Evolutionary conservation across 75 land plant genomes (phyloP).

Genomic region (Sequoia sempervirens): DNA sequence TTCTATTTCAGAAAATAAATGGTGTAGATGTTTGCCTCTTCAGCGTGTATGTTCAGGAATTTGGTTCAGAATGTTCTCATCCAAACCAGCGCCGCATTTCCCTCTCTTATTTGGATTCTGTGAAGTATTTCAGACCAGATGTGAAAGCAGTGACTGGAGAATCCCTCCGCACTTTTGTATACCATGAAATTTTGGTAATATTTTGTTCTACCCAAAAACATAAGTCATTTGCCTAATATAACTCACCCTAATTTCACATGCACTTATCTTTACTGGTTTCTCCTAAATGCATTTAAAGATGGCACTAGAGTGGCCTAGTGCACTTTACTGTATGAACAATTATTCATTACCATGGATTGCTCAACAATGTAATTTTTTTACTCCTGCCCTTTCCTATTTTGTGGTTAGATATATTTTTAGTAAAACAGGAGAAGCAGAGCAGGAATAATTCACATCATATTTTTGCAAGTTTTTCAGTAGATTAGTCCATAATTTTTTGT

Average conservation of each 20-base stretch:
- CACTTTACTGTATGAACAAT: not conserved
- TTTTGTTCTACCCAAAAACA: not conserved
- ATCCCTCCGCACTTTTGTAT: slow-evolving; percentile 92
- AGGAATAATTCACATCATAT: not conserved
- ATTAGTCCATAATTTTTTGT: not conserved
- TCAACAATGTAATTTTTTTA: not conserved
- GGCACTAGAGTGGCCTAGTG: not conserved
- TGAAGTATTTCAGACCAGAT: slow-evolving; percentile 95
- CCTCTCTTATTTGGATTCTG: slow-evolving; percentile 92
- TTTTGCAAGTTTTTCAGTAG: not conserved
- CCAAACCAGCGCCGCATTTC: slow-evolving; percentile 95
- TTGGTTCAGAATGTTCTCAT: slow-evolving; percentile 69
- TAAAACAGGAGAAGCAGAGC: not conserved
- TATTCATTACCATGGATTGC: not conserved
- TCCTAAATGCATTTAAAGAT: not conserved
- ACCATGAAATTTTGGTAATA: slow-evolving; percentile 88
- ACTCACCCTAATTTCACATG: not conserved
- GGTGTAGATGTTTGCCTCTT: slow-evolving; percentile 97
- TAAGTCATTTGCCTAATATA: not conserved
- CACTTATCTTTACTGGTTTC: not conserved
- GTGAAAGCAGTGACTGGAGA: slow-evolving; percentile 78
- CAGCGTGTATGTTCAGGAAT: slow-evolving; percentile 97
- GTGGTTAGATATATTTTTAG: not conserved
- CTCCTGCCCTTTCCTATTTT: not conserved
- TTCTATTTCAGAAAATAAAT: slow-evolving; percentile 94